Conservation (phyloP, 192 early-diverging fungal species). For the Phlyctochytrium planicorne region DNA sequence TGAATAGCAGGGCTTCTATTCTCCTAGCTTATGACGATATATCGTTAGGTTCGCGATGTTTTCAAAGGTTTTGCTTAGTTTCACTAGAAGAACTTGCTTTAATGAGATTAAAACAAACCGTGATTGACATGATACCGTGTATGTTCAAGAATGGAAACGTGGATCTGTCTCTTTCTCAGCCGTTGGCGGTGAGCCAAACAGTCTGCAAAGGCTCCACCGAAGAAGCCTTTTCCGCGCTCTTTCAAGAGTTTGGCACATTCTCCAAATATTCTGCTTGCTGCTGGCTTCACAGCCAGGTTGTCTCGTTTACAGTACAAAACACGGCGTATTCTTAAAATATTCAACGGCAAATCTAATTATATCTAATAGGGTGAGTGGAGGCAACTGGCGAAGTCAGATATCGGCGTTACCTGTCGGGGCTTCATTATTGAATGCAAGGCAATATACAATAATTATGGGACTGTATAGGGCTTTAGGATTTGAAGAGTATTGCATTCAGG, state of each 20-base stretch:
- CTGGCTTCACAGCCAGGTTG: neutral
- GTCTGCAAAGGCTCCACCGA: too few relatives aligned
- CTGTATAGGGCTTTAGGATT: neutral
- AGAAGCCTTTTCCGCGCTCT: too few relatives aligned
- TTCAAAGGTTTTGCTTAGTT: too few relatives aligned
- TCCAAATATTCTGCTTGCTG: neutral
- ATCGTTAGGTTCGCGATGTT: too few relatives aligned
- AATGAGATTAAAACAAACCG: too few relatives aligned
- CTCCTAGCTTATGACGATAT: too few relatives aligned
- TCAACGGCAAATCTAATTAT: neutral
- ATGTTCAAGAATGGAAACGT: neutral
- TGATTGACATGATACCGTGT: too few relatives aligned
- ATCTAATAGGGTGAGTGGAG: neutral
- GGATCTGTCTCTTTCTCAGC: neutral
- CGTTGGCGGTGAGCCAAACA: too few relatives aligned
- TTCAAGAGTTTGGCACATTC: too few relatives aligned
- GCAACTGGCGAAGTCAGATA: slow-evolving; percentile 10
- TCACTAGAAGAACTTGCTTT: too few relatives aligned
- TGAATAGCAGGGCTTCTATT: too few relatives aligned
- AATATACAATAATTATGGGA: neutral
- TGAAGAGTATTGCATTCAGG: neutral
- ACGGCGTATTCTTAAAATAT: neutral
- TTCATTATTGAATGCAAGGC: neutral
- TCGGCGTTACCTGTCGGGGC: neutral
- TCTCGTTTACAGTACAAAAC: neutral